phyloP scores from a whole-genome alignment of 1,284 basidiomycete species.

The Mycosarcoma mackinlayi region DNA sequence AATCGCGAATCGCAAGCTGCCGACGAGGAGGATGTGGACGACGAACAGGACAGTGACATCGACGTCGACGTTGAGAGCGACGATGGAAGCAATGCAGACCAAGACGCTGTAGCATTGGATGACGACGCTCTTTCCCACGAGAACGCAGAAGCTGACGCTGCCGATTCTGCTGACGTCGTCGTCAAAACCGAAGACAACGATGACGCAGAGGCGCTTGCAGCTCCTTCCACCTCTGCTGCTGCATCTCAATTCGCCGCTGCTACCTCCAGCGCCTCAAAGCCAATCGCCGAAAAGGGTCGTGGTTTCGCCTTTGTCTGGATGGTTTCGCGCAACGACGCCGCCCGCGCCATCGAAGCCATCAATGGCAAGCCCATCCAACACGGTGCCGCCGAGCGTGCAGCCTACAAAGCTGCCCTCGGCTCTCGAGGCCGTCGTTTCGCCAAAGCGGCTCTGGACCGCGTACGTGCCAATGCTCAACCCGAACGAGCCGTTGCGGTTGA shows the following conservation, averaged over 20 bases:
- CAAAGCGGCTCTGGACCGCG: slow-evolving; percentile 69
- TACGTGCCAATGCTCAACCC: slow-evolving; percentile 52
- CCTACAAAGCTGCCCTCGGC: slow-evolving; percentile 74
- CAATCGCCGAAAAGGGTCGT: slow-evolving; percentile 71
- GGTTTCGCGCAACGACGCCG: slow-evolving; percentile 84
- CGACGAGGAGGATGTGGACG: slow-evolving; percentile 25
- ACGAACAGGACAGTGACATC: slow-evolving; percentile 69
- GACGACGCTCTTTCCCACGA: neutral
- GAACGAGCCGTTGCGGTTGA: slow-evolving; percentile 89
- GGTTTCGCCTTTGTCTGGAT: slow-evolving; percentile 98
- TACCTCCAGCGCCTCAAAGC: slow-evolving; percentile 72
- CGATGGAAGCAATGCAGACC: neutral
- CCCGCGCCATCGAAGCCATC: slow-evolving; percentile 81
- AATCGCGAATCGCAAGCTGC: slow-evolving; percentile 15
- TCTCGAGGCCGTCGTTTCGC: slow-evolving; percentile 77
- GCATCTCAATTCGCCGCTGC: too few species aligned
- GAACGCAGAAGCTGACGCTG: slow-evolving; percentile 71
- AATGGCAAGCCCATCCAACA: slow-evolving; percentile 82
- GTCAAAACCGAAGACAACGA: slow-evolving; percentile 46
- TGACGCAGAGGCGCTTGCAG: neutral
- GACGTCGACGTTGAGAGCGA: slow-evolving; percentile 69
- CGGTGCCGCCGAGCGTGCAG: slow-evolving; percentile 75
- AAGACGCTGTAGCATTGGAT: slow-evolving; percentile 49
- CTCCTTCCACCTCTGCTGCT: neutral
- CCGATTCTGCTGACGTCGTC: slow-evolving; percentile 75